phyloP scores from a whole-genome alignment of 768 basidiomycete species.

The Psilocybe sp. region DNA sequence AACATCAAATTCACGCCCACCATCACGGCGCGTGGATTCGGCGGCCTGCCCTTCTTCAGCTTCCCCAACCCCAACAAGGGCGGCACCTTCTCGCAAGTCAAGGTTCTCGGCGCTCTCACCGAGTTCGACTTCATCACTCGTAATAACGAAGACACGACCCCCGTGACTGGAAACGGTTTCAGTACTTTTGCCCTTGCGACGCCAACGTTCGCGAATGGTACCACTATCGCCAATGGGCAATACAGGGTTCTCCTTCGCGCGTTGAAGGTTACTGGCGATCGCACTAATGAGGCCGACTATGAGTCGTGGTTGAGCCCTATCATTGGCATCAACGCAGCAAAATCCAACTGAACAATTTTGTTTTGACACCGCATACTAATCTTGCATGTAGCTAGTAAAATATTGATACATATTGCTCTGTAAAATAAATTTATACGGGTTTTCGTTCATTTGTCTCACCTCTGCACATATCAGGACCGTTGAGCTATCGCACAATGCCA shows the following conservation, averaged over 20 bases:
- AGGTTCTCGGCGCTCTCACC: conserved; percentile 45
- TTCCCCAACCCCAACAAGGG: conserved; percentile 33
- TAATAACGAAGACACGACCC: conserved; percentile 37
- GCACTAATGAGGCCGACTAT: conserved; percentile 39
- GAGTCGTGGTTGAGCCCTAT: conserved; percentile 47
- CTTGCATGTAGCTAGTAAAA: not conserved
- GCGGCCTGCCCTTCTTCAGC: conserved; percentile 29
- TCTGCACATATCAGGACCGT: too few species aligned
- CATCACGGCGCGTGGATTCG: conserved; percentile 27
- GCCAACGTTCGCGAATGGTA: conserved; percentile 43
- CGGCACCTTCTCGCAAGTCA: conserved; percentile 36
- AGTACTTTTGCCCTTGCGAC: conserved; percentile 23
- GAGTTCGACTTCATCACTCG: conserved; percentile 46
- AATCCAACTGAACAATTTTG: conserved; percentile 1
- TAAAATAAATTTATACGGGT: too few species aligned
- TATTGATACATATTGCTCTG: too few species aligned
- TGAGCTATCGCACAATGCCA: too few species aligned
- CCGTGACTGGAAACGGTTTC: conserved; percentile 25
- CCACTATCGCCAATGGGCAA: conserved; percentile 37
- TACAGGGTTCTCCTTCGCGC: conserved; percentile 40
- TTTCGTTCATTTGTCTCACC: too few species aligned
- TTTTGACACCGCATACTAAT: not conserved
- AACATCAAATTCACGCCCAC: conserved; percentile 38
- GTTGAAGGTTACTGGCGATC: conserved; percentile 40
- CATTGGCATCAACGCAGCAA: conserved; percentile 34